phyloP scores from a whole-genome alignment of 1,139 yeast genomes.

The Suhomyces wounanorum region DNA sequence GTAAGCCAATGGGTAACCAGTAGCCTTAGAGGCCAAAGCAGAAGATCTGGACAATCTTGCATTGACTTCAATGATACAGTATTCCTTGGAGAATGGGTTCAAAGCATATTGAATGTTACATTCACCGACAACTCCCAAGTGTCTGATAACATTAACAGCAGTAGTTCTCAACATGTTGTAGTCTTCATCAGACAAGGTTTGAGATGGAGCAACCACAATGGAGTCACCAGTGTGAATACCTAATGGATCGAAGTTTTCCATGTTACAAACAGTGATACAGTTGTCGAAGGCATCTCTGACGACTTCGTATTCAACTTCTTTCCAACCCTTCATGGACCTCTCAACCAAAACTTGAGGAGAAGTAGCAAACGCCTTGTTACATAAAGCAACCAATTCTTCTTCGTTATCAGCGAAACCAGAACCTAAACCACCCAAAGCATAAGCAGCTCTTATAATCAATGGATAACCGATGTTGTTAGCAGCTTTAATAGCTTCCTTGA shows the following conservation, averaged over 20 bases:
- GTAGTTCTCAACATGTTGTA: conserved; percentile 98
- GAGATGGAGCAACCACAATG: conserved; percentile 98
- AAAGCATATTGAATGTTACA: conserved; percentile 98
- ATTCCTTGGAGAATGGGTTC: conserved; percentile 91
- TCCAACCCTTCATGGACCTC: conserved; percentile 98
- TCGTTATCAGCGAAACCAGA: conserved; percentile 97
- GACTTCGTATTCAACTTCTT: conserved; percentile 97
- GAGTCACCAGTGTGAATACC: conserved; percentile 99
- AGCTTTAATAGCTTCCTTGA: conserved; percentile 81
- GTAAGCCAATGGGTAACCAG: conserved; percentile 97
- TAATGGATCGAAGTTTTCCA: conserved; percentile 98
- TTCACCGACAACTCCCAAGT: conserved; percentile 98
- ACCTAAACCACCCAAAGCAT: conserved; percentile 96
- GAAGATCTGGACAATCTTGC: conserved; percentile 98
- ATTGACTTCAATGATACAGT: conserved; percentile 96
- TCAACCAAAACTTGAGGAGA: conserved; percentile 96
- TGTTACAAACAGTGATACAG: conserved; percentile 98
- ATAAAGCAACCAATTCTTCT: conserved; percentile 75
- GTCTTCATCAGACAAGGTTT: conserved; percentile 94
- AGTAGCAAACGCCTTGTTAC: conserved; percentile 91
- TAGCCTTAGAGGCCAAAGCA: conserved; percentile 97
- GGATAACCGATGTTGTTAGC: conserved; percentile 92
- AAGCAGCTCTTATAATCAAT: conserved; percentile 96
- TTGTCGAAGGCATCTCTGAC: conserved; percentile 96
- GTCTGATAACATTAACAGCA: conserved; percentile 96